Base-by-base conservation (phyloP, 78 protist genomes). In the slime mould (Dictyostelium discoideum) region DNA sequence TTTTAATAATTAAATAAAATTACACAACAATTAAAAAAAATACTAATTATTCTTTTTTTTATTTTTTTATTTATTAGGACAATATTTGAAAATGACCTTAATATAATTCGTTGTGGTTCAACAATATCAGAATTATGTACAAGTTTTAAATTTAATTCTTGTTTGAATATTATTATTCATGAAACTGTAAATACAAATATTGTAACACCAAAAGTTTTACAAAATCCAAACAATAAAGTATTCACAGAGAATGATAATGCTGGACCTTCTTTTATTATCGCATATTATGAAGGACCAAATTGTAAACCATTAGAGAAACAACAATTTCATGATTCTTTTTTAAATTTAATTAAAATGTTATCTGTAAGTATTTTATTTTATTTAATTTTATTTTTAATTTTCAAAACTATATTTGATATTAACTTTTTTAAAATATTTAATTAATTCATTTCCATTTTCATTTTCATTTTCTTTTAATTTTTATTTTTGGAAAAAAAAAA, bases 71-170 rank as follows among this genome's bases (percentile, higher is more conserved):
- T 20, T 63, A 22, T 22, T 26, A 69, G 93, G 93, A 46, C 83
- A 42, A 89, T 89, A 9, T 65, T 89, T 79, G 87, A 89, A 42
- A 69, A 81, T 40, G 83, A 81, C 50, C 48, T 89, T 13, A 65
- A 1, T 14, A 48, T 89, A 1, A 14, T 82, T 13, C 29, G 9
- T 6, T 8, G 1, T 67, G 94, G 94, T 16, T 82, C 32, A 6
- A 9, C 37, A 54, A 57, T 57, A 5, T 3, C 13, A 32, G 26
- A 54, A 29, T 65, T 54, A 20, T 29, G 32, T 32, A 32, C 37
- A 32, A 40, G 37, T 54, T 57, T 42, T 82, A n/a, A 29, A 22
- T 18, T 11, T 13, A 46, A 57, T 24, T 13, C 20, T 46, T 57
- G 46, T 54, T 42, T 32, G 40, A 40, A 76, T 40, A 32, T 29